Conservation (phyloP, 2,329 filamentous ascomycete genomes). For the Penicillium palitans region DNA sequence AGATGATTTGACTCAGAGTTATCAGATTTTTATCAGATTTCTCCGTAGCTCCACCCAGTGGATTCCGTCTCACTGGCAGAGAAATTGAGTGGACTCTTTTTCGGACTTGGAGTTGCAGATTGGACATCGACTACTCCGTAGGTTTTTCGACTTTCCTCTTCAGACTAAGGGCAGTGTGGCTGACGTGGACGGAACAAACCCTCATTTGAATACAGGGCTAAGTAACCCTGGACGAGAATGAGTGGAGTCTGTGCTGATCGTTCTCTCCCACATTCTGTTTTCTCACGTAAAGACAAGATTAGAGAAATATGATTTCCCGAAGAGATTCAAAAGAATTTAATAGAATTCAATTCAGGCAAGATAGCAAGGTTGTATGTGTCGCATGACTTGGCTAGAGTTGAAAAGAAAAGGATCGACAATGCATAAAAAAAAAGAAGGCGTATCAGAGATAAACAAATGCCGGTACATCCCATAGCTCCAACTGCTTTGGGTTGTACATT, state of each 20-base stretch:
- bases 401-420: conserved; percentile 2
- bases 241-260: conserved; percentile 4
- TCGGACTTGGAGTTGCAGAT: background rate
- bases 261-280: background rate
- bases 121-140: background rate
- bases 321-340: background rate
- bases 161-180: background rate
- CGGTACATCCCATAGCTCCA: background rate
- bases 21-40: conserved; percentile 29
- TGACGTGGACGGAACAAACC: conserved; percentile 7
- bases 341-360: background rate
- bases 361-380: background rate
- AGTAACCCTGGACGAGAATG: background rate
- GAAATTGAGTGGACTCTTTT: conserved; percentile 7
- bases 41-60: conserved; percentile 24
- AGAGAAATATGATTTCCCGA: background rate
- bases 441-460: background rate
- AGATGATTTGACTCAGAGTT: conserved; percentile 22
- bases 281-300: background rate
- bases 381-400: background rate
- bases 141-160: background rate
- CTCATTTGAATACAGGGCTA: background rate
- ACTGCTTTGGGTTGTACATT: background rate
- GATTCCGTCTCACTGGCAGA: conserved; percentile 14
- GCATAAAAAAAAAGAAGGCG: background rate